Evolutionary conservation across 208 protist species (phyloP).

Genomic region (Leishmania arabica): DNA sequence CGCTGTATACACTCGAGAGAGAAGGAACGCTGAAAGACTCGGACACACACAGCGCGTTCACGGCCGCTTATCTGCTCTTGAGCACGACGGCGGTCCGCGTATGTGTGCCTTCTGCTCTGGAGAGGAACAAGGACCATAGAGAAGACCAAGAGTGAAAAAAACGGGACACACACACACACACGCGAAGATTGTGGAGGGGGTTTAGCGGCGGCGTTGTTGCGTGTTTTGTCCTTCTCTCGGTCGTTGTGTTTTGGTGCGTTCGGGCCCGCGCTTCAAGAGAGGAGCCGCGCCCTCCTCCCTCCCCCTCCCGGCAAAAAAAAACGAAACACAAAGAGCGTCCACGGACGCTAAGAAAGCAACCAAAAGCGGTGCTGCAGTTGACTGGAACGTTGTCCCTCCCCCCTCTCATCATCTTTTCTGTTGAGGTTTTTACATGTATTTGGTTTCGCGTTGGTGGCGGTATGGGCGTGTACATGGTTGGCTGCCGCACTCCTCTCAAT

Average conservation of each 20-base stretch:
- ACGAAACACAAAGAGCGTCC: neutral
- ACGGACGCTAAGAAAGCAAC: neutral
- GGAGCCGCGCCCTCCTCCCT: neutral
- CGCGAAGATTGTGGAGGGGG: neutral
- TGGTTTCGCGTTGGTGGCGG: neutral
- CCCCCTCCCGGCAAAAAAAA: too few relatives aligned
- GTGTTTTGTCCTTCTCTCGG: neutral
- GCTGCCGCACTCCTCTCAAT: neutral
- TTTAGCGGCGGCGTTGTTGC: neutral
- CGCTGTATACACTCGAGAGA: neutral
- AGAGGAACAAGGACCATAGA: neutral
- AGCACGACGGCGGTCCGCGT: neutral
- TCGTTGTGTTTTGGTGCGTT: neutral
- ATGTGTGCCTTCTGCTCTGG: neutral
- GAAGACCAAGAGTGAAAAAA: neutral
- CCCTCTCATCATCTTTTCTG: neutral
- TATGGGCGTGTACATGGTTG: neutral
- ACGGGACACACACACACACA: neutral
- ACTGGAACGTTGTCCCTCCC: neutral
- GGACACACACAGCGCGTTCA: neutral
- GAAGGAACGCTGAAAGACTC: neutral
- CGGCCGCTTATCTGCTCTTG: neutral
- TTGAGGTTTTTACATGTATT: constrained; percentile 6
- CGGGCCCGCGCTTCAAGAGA: neutral
- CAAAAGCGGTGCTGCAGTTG: neutral